These are phyloP conservation scores for Phytophthora citricola DNA, from an alignment of 352 stramenopile species.

Conservation along the genomic window DNA sequence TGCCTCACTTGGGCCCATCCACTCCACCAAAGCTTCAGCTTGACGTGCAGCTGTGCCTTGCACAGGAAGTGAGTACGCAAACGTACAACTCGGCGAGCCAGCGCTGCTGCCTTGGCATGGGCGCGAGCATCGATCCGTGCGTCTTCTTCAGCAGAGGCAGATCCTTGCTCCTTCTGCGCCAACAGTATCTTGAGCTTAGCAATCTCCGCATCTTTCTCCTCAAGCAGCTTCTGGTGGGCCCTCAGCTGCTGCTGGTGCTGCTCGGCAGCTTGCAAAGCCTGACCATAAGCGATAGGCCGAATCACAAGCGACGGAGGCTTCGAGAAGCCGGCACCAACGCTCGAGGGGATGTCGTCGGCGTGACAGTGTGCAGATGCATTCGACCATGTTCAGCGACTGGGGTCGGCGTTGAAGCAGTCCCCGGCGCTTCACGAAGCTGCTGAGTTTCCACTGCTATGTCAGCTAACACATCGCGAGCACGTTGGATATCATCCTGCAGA, in stretches of 20 bases:
- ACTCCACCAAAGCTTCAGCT: slow-evolving; percentile 62
- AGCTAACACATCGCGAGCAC: slow-evolving; percentile 51
- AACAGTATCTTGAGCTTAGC: slow-evolving; percentile 49
- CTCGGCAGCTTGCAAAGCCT: slow-evolving; percentile 69
- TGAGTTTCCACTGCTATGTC: slow-evolving; percentile 38
- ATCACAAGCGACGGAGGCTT: slow-evolving; percentile 68
- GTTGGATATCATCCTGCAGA: slow-evolving; percentile 59
- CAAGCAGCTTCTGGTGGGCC: slow-evolving; percentile 62
- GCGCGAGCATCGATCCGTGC: slow-evolving; percentile 5
- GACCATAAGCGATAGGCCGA: slow-evolving; percentile 73
- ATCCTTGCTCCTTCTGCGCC: slow-evolving; percentile 31
- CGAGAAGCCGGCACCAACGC: slow-evolving; percentile 2
- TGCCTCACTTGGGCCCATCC: slow-evolving; percentile 69
- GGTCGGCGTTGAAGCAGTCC: slow-evolving; percentile 10
- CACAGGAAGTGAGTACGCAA: slow-evolving; percentile 50
- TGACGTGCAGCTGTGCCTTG: slow-evolving; percentile 36
- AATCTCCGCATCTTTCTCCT: slow-evolving; percentile 79
- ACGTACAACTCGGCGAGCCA: slow-evolving; percentile 24
- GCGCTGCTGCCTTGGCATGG: slow-evolving; percentile 29
- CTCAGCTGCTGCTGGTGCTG: slow-evolving; percentile 68
- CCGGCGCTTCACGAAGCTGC: slow-evolving; percentile 19
- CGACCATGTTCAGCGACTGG: slow-evolving; percentile 13
- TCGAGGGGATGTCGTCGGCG: slow-evolving; percentile 22
- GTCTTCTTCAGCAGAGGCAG: slow-evolving; percentile 14
- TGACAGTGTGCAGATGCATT: slow-evolving; percentile 41